Conservation (phyloP, 2,329 filamentous ascomycete species). For the Pestalotiopsis sp. region DNA sequence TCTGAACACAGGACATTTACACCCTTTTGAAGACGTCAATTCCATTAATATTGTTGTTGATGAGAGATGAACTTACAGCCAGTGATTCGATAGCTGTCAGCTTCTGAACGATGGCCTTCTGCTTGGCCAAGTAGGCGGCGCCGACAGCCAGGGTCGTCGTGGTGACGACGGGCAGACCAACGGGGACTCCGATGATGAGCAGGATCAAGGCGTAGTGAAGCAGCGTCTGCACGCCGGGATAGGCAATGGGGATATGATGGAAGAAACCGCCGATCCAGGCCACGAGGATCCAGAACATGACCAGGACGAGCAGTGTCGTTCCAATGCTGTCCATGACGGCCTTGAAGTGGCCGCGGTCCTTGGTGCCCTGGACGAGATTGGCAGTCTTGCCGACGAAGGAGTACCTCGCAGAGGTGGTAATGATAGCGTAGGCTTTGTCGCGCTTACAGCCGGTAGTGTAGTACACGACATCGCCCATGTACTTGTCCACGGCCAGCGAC, state of each 20-base stretch:
- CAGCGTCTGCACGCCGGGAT: conserved; percentile 60
- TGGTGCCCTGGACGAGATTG: conserved; percentile 72
- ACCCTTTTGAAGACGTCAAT: conserved; percentile 44
- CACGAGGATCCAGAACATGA: conserved; percentile 76
- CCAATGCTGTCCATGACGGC: conserved; percentile 84
- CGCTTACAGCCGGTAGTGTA: conserved; percentile 84
- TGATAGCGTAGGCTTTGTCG: conserved; percentile 73
- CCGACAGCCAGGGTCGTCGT: conserved; percentile 78
- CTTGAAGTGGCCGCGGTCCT: conserved; percentile 80
- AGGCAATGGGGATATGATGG: conserved; percentile 67
- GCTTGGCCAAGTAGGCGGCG: conserved; percentile 75
- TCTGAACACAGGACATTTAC: conserved; percentile 81
- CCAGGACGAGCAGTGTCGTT: conserved; percentile 72
- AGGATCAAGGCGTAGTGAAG: conserved; percentile 71
- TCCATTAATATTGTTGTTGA: background rate
- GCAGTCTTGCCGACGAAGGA: conserved; percentile 81
- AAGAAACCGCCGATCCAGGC: conserved; percentile 82
- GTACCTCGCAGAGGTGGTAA: conserved; percentile 67
- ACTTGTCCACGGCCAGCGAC: conserved; percentile 78
- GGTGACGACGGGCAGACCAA: conserved; percentile 79
- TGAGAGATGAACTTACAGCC: conserved; percentile 36
- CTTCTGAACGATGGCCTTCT: conserved; percentile 81
- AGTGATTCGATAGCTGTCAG: conserved; percentile 78
- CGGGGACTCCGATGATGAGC: conserved; percentile 77
- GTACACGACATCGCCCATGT: conserved; percentile 76